These are phyloP conservation scores for Hansenula sp. DNA, from an alignment of 1,139 yeast species.

Conservation along the genomic window DNA sequence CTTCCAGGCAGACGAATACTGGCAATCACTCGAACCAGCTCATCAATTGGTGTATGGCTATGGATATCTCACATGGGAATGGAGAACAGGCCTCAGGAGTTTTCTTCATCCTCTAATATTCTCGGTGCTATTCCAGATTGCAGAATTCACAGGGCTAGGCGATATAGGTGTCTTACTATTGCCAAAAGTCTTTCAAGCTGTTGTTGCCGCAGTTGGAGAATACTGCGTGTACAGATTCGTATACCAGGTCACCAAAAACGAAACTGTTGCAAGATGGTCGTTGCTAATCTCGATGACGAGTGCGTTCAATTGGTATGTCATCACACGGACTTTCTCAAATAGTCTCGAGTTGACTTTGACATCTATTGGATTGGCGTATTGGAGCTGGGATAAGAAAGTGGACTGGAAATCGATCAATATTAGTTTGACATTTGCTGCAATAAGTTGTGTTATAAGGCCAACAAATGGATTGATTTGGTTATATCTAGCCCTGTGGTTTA, in stretches of 20 bases:
- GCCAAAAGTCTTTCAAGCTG: slow-evolving; percentile 70
- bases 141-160: slow-evolving; percentile 24
- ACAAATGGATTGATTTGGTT: slow-evolving; percentile 79
- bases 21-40: slow-evolving; percentile 93
- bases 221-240: slow-evolving; percentile 49
- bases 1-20: slow-evolving; percentile 96
- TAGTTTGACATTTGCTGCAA: slow-evolving; percentile 40
- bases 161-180: slow-evolving; percentile 33
- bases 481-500: slow-evolving; percentile 41
- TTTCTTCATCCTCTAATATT: slow-evolving; percentile 77
- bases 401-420: slow-evolving; percentile 17
- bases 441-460: slow-evolving; percentile 72
- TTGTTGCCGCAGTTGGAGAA: slow-evolving; percentile 73
- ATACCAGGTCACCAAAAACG: slow-evolving; percentile 31
- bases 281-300: slow-evolving; percentile 56
- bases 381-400: slow-evolving; percentile 56
- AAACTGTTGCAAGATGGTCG: slow-evolving; percentile 40
- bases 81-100: slow-evolving; percentile 73
- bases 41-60: slow-evolving; percentile 69
- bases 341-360: slow-evolving; percentile 75
- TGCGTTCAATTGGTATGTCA: slow-evolving; percentile 79
- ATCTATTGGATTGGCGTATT: slow-evolving; percentile 59
- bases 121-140: slow-evolving; percentile 14
- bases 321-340: slow-evolving; percentile 84
- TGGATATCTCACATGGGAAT: slow-evolving; percentile 94